These are phyloP conservation scores for Saturnispora sanitii DNA, from an alignment of 805 yeast genomes.

Conservation along the genomic window DNA sequence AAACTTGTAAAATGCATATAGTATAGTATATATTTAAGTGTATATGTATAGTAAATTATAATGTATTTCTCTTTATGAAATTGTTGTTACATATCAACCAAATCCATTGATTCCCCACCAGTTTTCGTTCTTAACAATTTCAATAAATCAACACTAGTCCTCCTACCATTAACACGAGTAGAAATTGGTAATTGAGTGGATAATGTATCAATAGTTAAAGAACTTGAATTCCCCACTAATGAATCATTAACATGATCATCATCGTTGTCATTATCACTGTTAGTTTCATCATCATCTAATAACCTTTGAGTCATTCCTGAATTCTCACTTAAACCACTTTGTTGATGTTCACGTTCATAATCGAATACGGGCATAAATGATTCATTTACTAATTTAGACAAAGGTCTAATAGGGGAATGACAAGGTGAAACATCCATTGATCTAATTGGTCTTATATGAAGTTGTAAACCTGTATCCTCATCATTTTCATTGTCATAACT, in stretches of 20 bases:
- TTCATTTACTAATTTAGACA: constrained; percentile 17
- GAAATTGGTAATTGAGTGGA: constrained; percentile 5
- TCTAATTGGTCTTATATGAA: constrained; percentile 23
- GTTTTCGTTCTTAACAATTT: constrained; percentile 4
- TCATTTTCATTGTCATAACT: constrained; percentile 7
- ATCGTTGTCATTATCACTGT: not conserved
- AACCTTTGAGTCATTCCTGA: not conserved
- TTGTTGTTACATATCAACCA: constrained; percentile 4
- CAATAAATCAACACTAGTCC: constrained; percentile 3
- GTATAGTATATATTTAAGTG: not conserved
- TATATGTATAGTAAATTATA: not conserved
- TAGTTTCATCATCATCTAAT: not conserved
- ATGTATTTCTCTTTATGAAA: not conserved
- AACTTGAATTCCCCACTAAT: not conserved
- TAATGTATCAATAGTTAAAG: constrained; percentile 5
- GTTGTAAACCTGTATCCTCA: constrained; percentile 19
- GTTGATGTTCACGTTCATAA: too few species aligned
- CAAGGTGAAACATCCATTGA: constrained; percentile 21
- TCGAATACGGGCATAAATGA: constrained; percentile 17
- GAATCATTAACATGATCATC: not conserved
- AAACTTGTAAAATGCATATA: not conserved
- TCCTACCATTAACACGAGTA: not conserved
- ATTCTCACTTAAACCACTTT: not conserved
- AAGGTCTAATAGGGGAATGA: constrained; percentile 8
- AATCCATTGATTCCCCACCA: constrained; percentile 1